These are phyloP conservation scores for Tulasnella sp. DNA, from an alignment of 768 basidiomycete genomes.

Conservation along the genomic window DNA sequence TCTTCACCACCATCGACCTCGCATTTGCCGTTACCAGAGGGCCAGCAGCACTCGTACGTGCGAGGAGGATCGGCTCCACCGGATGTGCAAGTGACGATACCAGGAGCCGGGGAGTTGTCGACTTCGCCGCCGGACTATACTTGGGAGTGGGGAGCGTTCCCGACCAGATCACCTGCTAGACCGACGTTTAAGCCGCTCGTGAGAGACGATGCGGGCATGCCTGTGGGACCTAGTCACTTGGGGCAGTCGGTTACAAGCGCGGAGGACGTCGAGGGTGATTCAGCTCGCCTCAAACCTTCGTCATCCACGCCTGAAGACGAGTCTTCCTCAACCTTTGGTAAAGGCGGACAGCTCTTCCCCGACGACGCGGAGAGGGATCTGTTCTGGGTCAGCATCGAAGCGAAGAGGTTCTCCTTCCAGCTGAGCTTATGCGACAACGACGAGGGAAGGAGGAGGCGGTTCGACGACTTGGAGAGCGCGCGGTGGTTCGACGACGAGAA, in stretches of 20 bases:
- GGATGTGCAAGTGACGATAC: conserved; percentile 20
- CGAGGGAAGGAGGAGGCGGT: background rate
- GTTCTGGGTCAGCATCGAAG: conserved; percentile 64
- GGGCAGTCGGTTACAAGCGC: background rate
- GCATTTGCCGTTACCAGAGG: background rate
- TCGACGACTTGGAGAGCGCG: conserved; percentile 41
- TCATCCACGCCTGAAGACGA: conserved; percentile 25
- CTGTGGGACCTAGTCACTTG: background rate
- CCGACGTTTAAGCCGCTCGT: conserved; percentile 43
- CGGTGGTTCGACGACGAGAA: conserved; percentile 50
- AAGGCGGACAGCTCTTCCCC: conserved; percentile 55
- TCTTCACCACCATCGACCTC: too few relatives aligned
- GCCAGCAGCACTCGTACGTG: background rate
- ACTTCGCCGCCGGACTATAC: conserved; percentile 55
- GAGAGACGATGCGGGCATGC: background rate
- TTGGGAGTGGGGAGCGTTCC: conserved; percentile 94
- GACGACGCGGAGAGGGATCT: conserved; percentile 58
- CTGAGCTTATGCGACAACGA: conserved; percentile 55
- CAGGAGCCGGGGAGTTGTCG: background rate
- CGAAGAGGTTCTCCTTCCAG: conserved; percentile 61
- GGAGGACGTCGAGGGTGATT: too few relatives aligned
- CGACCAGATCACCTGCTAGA: conserved; percentile 68
- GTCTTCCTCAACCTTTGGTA: conserved; percentile 41
- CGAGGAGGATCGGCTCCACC: conserved; percentile 29
- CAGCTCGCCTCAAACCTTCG: conserved; percentile 32